A percentile compares a stretch with the other conserved stretches of the same genome.
These are phyloP conservation scores for Vicia sativa DNA, from an alignment of 306 rosid genomes.

Conservation along the genomic window DNA sequence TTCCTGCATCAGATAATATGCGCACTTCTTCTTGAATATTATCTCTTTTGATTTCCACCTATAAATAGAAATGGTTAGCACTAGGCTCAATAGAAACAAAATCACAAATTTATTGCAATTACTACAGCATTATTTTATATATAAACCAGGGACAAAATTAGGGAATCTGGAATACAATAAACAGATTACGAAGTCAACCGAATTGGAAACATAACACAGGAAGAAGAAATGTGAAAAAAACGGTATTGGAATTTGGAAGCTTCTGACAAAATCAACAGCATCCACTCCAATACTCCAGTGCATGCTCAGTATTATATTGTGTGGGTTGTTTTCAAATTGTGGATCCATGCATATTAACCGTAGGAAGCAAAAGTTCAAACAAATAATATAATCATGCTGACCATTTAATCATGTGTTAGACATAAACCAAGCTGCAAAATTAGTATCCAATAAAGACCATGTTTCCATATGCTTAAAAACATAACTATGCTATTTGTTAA, in stretches of 20 bases:
- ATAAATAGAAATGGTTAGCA: constrained; percentile 40
- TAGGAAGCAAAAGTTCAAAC: constrained; percentile 8
- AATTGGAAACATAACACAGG: background rate
- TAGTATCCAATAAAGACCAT: background rate
- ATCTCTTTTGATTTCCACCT: constrained; percentile 95
- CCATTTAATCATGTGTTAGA: constrained; percentile 10
- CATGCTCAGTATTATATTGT: background rate
- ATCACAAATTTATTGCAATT: constrained; percentile 27
- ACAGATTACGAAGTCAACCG: background rate
- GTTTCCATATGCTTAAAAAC: constrained; percentile 9
- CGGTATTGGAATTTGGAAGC: background rate
- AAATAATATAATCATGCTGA: constrained; percentile 5
- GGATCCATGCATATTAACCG: no score
- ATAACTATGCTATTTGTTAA: constrained; percentile 13
- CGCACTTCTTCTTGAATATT: constrained; percentile 71
- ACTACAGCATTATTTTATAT: background rate
- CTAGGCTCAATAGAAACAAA: constrained; percentile 12
- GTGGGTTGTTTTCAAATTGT: no score
- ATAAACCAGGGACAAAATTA: background rate
- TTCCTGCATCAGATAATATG: constrained; percentile 88
- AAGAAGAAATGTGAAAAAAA: background rate
- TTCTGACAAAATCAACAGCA: background rate
- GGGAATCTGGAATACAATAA: background rate
- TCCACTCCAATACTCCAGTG: background rate
- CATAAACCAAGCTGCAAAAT: constrained; percentile 18